Conservation (phyloP, 768 basidiomycete genomes). For the Pulveroboletus sp. region DNA sequence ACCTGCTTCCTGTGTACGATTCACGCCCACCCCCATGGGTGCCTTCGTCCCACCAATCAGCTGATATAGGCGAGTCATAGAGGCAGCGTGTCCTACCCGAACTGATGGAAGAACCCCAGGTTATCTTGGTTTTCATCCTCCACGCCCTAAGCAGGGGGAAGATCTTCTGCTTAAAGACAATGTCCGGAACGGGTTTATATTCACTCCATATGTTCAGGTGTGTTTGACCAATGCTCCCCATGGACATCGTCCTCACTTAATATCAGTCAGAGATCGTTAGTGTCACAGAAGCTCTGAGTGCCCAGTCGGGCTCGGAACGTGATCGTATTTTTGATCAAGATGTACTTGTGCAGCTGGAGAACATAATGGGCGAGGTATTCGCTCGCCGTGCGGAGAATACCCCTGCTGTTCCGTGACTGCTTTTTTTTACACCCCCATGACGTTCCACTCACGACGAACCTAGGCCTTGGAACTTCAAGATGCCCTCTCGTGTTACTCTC, state of each 20-base stretch:
- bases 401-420: conserved; percentile 60
- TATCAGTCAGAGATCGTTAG: conserved; percentile 23
- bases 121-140: conserved; percentile 73
- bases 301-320: conserved; percentile 26
- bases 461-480: conserved; percentile 63
- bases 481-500: conserved; percentile 78
- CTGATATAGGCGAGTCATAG: conserved; percentile 58
- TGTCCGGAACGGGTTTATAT: conserved; percentile 61
- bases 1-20: conserved; percentile 51
- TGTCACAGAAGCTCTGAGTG: conserved; percentile 11
- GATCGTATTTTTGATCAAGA: conserved; percentile 48
- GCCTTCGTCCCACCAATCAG: conserved; percentile 58
- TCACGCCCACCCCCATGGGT: conserved; percentile 72
- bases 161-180: conserved; percentile 62
- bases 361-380: conserved; percentile 75
- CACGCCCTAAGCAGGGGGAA: conserved; percentile 70
- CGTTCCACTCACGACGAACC: neutral
- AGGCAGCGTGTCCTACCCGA: neutral
- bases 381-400: conserved; percentile 53
- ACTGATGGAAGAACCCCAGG: conserved; percentile 38
- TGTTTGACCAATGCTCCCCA: conserved; percentile 18
- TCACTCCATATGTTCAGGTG: conserved; percentile 56
- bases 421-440: neutral
- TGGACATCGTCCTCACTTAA: neutral
- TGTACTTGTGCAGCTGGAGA: conserved; percentile 59